phyloP scores from a whole-genome alignment of 768 basidiomycete genomes.

The Leccinum pellstonianum region DNA sequence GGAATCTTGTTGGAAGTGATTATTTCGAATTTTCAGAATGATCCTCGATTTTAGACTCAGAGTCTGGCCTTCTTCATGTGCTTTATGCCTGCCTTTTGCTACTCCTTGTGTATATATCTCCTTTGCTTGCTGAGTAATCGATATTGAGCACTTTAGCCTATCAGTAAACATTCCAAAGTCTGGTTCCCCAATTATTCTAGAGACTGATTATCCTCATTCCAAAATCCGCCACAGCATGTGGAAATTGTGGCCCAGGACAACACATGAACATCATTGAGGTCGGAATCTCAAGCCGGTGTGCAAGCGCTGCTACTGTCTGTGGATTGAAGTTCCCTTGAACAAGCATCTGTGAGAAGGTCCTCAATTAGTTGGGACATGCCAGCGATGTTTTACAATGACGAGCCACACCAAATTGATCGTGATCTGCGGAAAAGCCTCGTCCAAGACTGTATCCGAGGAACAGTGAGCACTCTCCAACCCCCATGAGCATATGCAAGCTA shows the following conservation, averaged over 20 bases:
- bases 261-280: constrained; percentile 62
- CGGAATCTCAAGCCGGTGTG: constrained; percentile 48
- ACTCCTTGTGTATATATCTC: no score
- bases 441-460: constrained; percentile 40
- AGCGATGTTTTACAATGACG: not conserved
- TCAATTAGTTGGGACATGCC: not conserved
- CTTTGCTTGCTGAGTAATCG: no score
- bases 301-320: constrained; percentile 46
- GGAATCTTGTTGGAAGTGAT: no score
- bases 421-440: constrained; percentile 64
- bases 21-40: no score
- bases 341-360: constrained; percentile 37
- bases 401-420: constrained; percentile 54
- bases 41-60: no score
- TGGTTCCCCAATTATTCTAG: constrained; percentile 2
- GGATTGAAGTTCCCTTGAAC: constrained; percentile 47
- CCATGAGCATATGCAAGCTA: not conserved
- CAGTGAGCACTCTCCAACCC: not conserved
- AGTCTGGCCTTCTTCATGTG: no score
- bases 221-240: constrained; percentile 46
- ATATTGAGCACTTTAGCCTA: no score
- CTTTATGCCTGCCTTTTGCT: no score
- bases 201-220: constrained; percentile 48
- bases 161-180: no score
- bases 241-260: constrained; percentile 50